Conservation (phyloP, 1,139 yeast species). For the Zygoascus sp. region DNA sequence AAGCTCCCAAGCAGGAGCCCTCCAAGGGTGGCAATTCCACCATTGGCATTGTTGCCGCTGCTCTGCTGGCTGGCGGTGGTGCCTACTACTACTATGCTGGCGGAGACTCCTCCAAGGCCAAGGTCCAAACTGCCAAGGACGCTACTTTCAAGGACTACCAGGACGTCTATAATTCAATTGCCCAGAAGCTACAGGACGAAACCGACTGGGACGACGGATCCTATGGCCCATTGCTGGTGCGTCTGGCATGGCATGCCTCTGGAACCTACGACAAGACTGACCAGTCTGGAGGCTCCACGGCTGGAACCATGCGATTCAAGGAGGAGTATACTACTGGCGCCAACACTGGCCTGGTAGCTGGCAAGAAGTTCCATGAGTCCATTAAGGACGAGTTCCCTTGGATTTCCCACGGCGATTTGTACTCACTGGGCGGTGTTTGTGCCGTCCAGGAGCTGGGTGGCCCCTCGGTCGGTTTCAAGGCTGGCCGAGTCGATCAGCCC, state of each 20-base stretch:
- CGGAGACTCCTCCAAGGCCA: slow-evolving; percentile 19
- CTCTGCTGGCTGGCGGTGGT: slow-evolving; percentile 23
- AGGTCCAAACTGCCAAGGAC: slow-evolving; percentile 25
- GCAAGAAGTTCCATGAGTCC: slow-evolving; percentile 59
- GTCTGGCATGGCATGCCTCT: slow-evolving; percentile 73
- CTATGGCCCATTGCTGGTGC: slow-evolving; percentile 59
- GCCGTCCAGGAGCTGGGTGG: slow-evolving; percentile 87
- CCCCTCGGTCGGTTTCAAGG: slow-evolving; percentile 82
- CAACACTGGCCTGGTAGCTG: slow-evolving; percentile 68
- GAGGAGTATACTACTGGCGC: slow-evolving; percentile 67
- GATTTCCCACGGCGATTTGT: slow-evolving; percentile 82
- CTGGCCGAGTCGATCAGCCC: slow-evolving; percentile 65
- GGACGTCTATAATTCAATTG: slow-evolving; percentile 73
- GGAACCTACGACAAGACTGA: slow-evolving; percentile 63
- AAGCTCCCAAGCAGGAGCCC: neutral
- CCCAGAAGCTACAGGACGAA: slow-evolving; percentile 62
- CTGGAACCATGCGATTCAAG: slow-evolving; percentile 74
- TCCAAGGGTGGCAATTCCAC: slow-evolving; percentile 11
- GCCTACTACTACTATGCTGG: slow-evolving; percentile 24
- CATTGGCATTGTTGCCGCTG: slow-evolving; percentile 16
- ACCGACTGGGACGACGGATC: slow-evolving; percentile 78
- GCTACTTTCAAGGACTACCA: slow-evolving; percentile 58
- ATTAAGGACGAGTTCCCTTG: slow-evolving; percentile 63
- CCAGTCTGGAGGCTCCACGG: slow-evolving; percentile 71
- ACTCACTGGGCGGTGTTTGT: slow-evolving; percentile 81